Evolutionary conservation across 371 early-diverging fungal genomes (phyloP).

Genomic region (Spraguea lophii): DNA sequence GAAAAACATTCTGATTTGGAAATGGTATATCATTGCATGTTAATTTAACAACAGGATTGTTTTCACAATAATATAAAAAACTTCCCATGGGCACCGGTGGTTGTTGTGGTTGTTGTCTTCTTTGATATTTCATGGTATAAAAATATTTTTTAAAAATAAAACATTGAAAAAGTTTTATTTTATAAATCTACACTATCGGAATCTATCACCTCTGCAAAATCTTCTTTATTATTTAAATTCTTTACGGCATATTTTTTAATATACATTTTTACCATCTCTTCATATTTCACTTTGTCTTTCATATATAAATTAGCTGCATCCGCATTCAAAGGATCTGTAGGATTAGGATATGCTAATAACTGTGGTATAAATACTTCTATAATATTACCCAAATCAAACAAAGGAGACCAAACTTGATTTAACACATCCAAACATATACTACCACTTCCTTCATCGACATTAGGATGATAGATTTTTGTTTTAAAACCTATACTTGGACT

Average conservation of each 20-base stretch:
- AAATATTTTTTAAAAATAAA: no score
- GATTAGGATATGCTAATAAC: constrained; percentile 84
- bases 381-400: constrained; percentile 74
- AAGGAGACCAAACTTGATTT: constrained; percentile 94
- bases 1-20: no score
- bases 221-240: constrained; percentile 4
- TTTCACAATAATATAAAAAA: no score
- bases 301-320: constrained; percentile 88
- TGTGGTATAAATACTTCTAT: constrained; percentile 92
- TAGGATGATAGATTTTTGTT: constrained; percentile 96
- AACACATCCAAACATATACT: constrained; percentile 95
- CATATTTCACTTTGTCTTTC: constrained; percentile 71
- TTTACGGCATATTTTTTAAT: constrained; percentile 32
- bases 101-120: no score
- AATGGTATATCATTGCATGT: no score
- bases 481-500: constrained; percentile 94
- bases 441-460: constrained; percentile 94
- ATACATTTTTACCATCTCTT: constrained; percentile 43
- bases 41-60: no score
- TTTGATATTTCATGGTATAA: no score
- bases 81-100: no score
- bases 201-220: constrained; percentile 1
- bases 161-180: background rate
- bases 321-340: constrained; percentile 93
- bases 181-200: background rate